Evolutionary conservation across 176 grass and related monocot species (phyloP).

Genomic region (Aegilops tauschii): DNA sequence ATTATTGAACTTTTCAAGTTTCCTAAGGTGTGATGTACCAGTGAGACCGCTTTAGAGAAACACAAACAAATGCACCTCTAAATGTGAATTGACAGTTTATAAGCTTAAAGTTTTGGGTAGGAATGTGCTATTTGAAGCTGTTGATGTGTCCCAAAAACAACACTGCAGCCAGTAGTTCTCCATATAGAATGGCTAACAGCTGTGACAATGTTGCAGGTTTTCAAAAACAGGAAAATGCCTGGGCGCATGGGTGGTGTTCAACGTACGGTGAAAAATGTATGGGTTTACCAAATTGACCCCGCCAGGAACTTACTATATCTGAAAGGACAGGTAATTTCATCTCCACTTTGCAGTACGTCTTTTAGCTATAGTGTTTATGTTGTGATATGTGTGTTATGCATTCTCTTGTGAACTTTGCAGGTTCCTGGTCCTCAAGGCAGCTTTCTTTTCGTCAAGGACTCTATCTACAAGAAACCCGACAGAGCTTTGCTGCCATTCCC

Average conservation of each 20-base stretch:
- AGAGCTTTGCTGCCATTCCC: slow-evolving; percentile 74
- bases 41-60: background rate
- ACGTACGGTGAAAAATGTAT: slow-evolving; percentile 90
- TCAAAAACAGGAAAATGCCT: slow-evolving; percentile 96
- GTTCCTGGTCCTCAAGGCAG: slow-evolving; percentile 94
- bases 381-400: background rate
- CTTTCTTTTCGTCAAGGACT: slow-evolving; percentile 93
- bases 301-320: slow-evolving; percentile 92
- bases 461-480: slow-evolving; percentile 88
- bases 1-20: background rate
- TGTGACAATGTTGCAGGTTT: slow-evolving; percentile 66
- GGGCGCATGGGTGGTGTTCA: slow-evolving; percentile 93
- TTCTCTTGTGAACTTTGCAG: slow-evolving; percentile 39
- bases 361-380: background rate
- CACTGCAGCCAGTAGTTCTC: slow-evolving; percentile 3
- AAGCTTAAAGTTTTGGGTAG: background rate
- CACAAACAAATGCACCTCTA: background rate
- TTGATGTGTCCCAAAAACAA: background rate
- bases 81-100: background rate
- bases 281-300: slow-evolving; percentile 96
- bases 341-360: background rate
- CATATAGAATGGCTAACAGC: slow-evolving; percentile 12
- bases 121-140: background rate
- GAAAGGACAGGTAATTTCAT: slow-evolving; percentile 78
- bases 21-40: background rate